These are phyloP conservation scores for Ustilago bromivora DNA, from an alignment of 1,284 basidiomycete genomes.

Conservation along the genomic window DNA sequence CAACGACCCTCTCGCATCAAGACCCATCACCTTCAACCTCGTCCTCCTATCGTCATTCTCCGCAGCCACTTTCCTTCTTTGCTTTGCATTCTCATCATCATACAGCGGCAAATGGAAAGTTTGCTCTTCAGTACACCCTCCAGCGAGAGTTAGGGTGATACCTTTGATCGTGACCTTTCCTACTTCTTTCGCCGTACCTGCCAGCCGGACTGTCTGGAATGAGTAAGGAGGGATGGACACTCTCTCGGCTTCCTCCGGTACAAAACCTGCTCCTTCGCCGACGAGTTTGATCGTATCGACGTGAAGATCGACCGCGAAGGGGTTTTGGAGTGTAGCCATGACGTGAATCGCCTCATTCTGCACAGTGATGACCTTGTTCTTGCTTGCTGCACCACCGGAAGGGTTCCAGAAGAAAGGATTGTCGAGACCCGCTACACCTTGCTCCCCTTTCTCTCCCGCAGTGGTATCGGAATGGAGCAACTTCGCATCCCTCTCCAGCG, in stretches of 20 bases:
- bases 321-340: constrained; percentile 86
- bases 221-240: constrained; percentile 80
- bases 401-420: constrained; percentile 58
- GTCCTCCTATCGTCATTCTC: constrained; percentile 75
- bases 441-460: constrained; percentile 7
- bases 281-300: constrained; percentile 83
- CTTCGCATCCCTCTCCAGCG: constrained; percentile 76
- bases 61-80: constrained; percentile 74
- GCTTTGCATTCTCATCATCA: constrained; percentile 79
- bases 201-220: constrained; percentile 79
- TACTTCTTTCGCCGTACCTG: constrained; percentile 77
- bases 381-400: constrained; percentile 1
- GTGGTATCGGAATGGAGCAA: constrained; percentile 6
- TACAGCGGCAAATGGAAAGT: constrained; percentile 83
- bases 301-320: constrained; percentile 89
- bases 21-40: constrained; percentile 78
- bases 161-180: constrained; percentile 82
- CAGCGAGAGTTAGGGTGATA: constrained; percentile 80
- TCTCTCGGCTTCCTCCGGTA: constrained; percentile 72
- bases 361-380: constrained; percentile 77
- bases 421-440: constrained; percentile 35
- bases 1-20: constrained; percentile 74
- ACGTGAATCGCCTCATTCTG: constrained; percentile 86
- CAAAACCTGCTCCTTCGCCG: constrained; percentile 82
- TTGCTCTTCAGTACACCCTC: constrained; percentile 74